Percentiles rank a stretch among this genome's conserved stretches.
Evolutionary conservation across 2,329 filamentous ascomycete genomes (phyloP).

Genomic region (Paraphaeosphaeria minitans): DNA sequence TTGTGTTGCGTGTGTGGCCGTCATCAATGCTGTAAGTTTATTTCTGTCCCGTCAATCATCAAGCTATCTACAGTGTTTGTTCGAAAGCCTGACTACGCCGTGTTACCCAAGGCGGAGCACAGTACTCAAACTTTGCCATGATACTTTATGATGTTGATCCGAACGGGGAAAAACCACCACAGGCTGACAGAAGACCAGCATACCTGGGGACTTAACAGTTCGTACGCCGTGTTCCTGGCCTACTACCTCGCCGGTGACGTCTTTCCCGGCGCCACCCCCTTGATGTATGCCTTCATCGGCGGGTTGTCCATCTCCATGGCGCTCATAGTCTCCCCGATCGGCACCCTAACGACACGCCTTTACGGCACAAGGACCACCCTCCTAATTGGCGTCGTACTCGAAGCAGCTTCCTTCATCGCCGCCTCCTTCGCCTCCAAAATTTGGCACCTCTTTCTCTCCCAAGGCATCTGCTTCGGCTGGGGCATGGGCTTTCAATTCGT

Average conservation of each 20-base stretch:
- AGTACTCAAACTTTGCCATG: no score
- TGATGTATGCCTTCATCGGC: constrained; percentile 80
- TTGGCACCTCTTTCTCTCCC: constrained; percentile 77
- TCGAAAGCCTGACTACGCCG: no score
- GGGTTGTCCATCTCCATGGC: constrained; percentile 70
- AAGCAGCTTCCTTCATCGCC: constrained; percentile 68
- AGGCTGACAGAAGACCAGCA: constrained; percentile 53
- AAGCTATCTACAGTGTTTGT: neutral
- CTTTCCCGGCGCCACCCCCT: constrained; percentile 66
- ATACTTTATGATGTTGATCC: no score
- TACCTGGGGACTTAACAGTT: constrained; percentile 76
- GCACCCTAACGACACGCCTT: constrained; percentile 64
- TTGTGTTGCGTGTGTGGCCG: constrained; percentile 49
- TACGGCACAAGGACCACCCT: constrained; percentile 70
- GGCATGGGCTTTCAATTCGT: constrained; percentile 81
- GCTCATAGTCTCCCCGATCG: constrained; percentile 70
- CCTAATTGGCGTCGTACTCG: constrained; percentile 66
- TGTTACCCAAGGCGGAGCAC: no score
- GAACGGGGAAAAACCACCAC: neutral
- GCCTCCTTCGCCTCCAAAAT: constrained; percentile 71
- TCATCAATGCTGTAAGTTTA: constrained; percentile 42
- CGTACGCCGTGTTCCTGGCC: constrained; percentile 75
- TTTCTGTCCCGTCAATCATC: neutral
- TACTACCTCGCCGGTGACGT: constrained; percentile 67
- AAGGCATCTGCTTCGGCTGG: constrained; percentile 77